phyloP scores from a whole-genome alignment of 805 yeast genomes.

The Kockiozyma suomiensis region DNA sequence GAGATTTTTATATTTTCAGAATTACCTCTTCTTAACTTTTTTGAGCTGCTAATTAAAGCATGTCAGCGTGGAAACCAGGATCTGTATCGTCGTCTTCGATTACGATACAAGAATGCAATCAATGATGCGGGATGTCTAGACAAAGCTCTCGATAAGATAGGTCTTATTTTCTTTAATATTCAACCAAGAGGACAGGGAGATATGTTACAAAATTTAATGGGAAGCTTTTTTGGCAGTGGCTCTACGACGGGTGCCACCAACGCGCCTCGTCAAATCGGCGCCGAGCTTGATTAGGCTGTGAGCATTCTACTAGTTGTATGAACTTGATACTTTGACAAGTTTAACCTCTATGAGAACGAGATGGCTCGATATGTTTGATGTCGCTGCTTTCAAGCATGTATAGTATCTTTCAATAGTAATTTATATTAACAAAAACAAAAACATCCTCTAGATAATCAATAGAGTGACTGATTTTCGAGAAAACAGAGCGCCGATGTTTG shows the following conservation, averaged over 20 bases:
- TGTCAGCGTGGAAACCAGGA: constrained; percentile 58
- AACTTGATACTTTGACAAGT: no score
- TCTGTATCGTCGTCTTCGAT: constrained; percentile 56
- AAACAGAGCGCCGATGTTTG: no score
- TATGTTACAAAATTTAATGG: constrained; percentile 74
- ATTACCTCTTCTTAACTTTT: constrained; percentile 61
- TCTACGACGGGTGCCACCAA: not conserved
- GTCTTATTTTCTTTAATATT: constrained; percentile 64
- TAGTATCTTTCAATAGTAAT: no score
- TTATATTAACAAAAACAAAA: no score
- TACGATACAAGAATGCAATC: constrained; percentile 49
- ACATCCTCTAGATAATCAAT: no score
- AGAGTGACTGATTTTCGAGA: no score
- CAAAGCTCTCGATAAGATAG: constrained; percentile 58
- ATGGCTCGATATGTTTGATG: no score
- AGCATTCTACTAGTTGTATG: no score
- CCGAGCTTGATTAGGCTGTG: not conserved
- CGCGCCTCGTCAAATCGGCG: not conserved
- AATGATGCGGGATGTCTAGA: constrained; percentile 45
- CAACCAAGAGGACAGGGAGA: constrained; percentile 56
- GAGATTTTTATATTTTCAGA: constrained; percentile 44
- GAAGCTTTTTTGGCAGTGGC: constrained; percentile 52
- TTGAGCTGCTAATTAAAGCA: constrained; percentile 65
- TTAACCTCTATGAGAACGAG: no score
- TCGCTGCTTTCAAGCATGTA: no score